A percentile compares a stretch with the other conserved stretches of the same genome.
Evolutionary conservation across 164 flowering plant genomes (phyloP).

Genomic region (Stephania cephalantha): DNA sequence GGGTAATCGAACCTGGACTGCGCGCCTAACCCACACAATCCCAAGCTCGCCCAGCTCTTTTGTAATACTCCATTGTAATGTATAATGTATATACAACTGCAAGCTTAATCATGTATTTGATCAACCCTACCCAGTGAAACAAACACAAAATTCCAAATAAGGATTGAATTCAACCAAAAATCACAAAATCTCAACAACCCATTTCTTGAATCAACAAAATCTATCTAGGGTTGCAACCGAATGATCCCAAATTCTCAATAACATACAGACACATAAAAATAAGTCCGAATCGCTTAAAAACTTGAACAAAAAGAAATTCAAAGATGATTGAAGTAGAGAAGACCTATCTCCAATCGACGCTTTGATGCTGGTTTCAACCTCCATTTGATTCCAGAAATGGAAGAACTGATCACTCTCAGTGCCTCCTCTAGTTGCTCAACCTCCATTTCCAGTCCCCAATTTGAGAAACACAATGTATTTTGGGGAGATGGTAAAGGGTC

Average conservation of each 20-base stretch:
- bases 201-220: not conserved
- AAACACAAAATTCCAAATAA: not conserved
- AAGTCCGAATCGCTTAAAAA: too few relatives aligned
- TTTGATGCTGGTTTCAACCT: conserved; percentile 50
- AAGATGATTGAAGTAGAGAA: not conserved
- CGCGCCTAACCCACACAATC: too few relatives aligned
- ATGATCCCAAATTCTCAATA: not conserved
- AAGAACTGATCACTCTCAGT: conserved; percentile 35
- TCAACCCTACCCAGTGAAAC: too few relatives aligned
- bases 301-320: too few relatives aligned
- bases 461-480: not conserved
- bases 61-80: too few relatives aligned
- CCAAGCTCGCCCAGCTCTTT: too few relatives aligned
- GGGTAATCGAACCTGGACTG: too few relatives aligned
- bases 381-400: conserved; percentile 57
- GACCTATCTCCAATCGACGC: conserved; percentile 63
- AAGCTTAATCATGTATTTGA: too few relatives aligned
- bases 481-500: too few relatives aligned
- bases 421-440: conserved; percentile 30
- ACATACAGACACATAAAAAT: too few relatives aligned
- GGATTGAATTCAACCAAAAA: not conserved
- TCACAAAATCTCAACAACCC: not conserved
- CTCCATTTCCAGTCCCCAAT: conserved; percentile 20
- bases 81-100: too few relatives aligned
- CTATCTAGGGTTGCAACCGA: not conserved